Evolutionary conservation across 129 eudicot genomes (phyloP).

Genomic region (Ambrosia artemisiifolia): DNA sequence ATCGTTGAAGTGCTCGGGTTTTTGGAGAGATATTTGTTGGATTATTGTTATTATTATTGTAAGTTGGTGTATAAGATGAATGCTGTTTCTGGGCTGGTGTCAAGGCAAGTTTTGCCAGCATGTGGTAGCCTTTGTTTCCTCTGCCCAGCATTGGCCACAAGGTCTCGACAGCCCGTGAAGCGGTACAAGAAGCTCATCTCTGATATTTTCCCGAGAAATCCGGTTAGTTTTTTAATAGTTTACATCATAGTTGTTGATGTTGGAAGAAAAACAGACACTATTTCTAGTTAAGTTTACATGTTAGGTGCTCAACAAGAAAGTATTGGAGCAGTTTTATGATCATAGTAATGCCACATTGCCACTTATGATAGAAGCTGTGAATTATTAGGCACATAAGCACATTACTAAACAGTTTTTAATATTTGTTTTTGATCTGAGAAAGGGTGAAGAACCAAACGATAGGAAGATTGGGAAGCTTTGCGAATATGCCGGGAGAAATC

Average conservation of each 20-base stretch:
- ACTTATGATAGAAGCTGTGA: not conserved
- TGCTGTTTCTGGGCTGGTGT: slow-evolving; percentile 71
- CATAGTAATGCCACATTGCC: not conserved
- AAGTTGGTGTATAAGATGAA: slow-evolving; percentile 47
- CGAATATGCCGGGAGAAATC: slow-evolving; percentile 96
- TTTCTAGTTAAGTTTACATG: slow-evolving; percentile 7
- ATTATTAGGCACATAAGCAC: not conserved
- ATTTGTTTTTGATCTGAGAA: slow-evolving; percentile 16
- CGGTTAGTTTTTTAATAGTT: slow-evolving; percentile 50
- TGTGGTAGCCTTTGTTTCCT: slow-evolving; percentile 83
- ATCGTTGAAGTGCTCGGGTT: slow-evolving; percentile 31
- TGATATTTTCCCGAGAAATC: slow-evolving; percentile 77
- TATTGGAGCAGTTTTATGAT: not conserved
- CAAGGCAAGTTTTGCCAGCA: slow-evolving; percentile 90
- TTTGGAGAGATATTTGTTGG: slow-evolving; percentile 16
- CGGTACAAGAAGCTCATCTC: slow-evolving; percentile 95
- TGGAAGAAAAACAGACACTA: not conserved
- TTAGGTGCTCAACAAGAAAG: not conserved
- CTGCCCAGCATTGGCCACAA: slow-evolving; percentile 76
- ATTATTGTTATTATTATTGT: slow-evolving; percentile 13
- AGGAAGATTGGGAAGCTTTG: slow-evolving; percentile 93
- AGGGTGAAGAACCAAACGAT: slow-evolving; percentile 86
- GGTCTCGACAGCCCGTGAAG: slow-evolving; percentile 99
- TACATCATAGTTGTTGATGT: slow-evolving; percentile 6
- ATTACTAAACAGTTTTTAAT: not conserved